phyloP scores from a whole-genome alignment of 1,139 yeast genomes.

The Candida sanyaensis region DNA sequence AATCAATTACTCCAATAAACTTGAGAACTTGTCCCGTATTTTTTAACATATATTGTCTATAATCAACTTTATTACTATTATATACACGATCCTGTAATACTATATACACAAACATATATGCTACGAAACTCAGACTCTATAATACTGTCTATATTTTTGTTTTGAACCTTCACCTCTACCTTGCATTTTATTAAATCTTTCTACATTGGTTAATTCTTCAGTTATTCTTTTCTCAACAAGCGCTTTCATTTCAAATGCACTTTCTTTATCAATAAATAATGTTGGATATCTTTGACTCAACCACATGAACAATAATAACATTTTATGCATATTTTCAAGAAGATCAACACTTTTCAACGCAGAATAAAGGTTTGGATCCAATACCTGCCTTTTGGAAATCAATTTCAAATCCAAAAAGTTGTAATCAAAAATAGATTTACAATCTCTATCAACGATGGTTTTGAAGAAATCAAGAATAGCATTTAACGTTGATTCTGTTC shows the following conservation, averaged over 20 bases:
- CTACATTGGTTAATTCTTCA: constrained; percentile 54
- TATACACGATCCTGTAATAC: too few species aligned
- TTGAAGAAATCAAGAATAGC: constrained; percentile 35
- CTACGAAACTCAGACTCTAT: too few species aligned
- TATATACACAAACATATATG: too few species aligned
- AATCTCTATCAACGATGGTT: constrained; percentile 37
- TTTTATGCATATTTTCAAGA: constrained; percentile 71
- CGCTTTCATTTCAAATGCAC: constrained; percentile 69
- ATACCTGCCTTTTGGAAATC: constrained; percentile 24
- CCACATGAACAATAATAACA: constrained; percentile 78
- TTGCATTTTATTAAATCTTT: constrained; percentile 20
- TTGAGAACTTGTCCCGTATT: too few species aligned
- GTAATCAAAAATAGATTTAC: constrained; percentile 47
- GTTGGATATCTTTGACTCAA: constrained; percentile 84
- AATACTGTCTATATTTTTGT: too few species aligned
- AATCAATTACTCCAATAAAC: too few species aligned
- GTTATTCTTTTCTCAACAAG: constrained; percentile 66
- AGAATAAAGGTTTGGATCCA: constrained; percentile 20
- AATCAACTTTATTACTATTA: too few species aligned
- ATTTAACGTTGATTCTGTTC: constrained; percentile 14
- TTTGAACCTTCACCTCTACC: too few species aligned
- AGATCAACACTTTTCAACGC: constrained; percentile 42
- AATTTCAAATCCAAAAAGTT: constrained; percentile 35
- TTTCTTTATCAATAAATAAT: constrained; percentile 71
- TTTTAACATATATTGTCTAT: too few species aligned